Base-by-base conservation (phyloP, 2,329 filamentous ascomycete genomes). In the Alternaria gaisen region DNA sequence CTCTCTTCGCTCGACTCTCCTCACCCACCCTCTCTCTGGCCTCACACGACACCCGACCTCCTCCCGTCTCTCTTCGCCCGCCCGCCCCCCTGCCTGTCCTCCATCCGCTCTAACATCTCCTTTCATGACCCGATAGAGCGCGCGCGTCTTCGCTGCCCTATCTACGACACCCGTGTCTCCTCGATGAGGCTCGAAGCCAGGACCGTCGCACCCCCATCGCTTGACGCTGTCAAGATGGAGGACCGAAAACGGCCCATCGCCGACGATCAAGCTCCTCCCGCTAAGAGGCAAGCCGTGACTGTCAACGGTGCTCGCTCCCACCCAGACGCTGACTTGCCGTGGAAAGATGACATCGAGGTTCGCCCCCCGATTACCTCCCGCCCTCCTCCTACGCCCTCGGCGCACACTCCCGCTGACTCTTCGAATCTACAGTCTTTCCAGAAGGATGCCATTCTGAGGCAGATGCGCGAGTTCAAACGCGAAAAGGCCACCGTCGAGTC, bases 401-500 rank as follows among this genome's bases (percentile, higher is more conserved):
- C 70, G 72, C 68, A 69, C 60, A 68, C 65, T 70, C 56, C 62
- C 72, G 74, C 72, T 75, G 77, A 79, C 63, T 41, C 61, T 64
- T 54, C 57, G 42, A 61, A 55, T 26, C 54, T 79, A 72, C 80
- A 96, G 93, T 88, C 91, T 77, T 95, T 91, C 74, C 91, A 94
- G 81, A 99, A 98, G 82, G 95, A 97, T 83, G 95, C 95, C 66
- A 97, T 99, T 77, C 90, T 92, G 73, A 92, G 96, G 60, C 94
- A 97, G 82, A 97, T 99, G 93, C 92, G 93, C 77, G 95, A 98
- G 81, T 97, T 97, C 81, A 97, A 97, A 81, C 90, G 95, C 71
- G 93, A 97, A 77, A 94, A 93, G 77, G 85, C 86, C 59, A 91
- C 91, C 41, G 83, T 96, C 64, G 94, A 98, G 82, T 84, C 88